A percentile compares a stretch with the other conserved stretches of the same genome.
These are phyloP conservation scores for Colletotrichum costaricense DNA, from an alignment of 2,329 filamentous ascomycete species.

Conservation along the genomic window DNA sequence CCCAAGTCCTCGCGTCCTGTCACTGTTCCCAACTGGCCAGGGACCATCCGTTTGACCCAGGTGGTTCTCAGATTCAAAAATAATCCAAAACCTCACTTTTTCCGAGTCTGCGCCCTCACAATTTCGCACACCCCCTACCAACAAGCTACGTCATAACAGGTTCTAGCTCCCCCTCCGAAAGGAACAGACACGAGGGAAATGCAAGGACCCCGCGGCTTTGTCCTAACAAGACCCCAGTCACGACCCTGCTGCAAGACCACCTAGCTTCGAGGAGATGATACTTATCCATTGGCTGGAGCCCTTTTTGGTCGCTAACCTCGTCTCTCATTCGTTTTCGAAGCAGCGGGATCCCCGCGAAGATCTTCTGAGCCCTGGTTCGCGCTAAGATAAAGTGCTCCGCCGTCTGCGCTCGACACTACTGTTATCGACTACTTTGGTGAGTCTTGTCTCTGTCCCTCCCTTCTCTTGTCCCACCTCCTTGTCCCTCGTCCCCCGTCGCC, in stretches of 20 bases:
- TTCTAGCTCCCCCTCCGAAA: neutral
- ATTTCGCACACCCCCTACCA: neutral
- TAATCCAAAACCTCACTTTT: neutral
- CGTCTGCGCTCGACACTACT: constrained; percentile 5
- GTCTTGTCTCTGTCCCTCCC: neutral
- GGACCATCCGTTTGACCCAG: neutral
- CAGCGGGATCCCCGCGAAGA: constrained; percentile 34
- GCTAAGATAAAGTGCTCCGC: constrained; percentile 25
- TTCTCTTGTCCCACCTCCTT: neutral
- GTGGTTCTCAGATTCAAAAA: neutral
- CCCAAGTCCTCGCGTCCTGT: neutral
- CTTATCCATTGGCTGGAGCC: constrained; percentile 31
- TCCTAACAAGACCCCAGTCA: neutral
- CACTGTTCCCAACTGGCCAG: neutral
- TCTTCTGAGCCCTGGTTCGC: constrained; percentile 30
- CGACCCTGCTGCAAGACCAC: constrained; percentile 17
- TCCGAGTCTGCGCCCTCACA: neutral
- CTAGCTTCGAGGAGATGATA: neutral
- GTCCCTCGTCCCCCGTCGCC: neutral
- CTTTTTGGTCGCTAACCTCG: constrained; percentile 21
- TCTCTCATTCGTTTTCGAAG: constrained; percentile 30
- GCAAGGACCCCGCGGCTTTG: constrained; percentile 29
- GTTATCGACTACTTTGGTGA: neutral
- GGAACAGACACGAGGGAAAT: constrained; percentile 1
- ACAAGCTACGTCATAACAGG: constrained; percentile 24